Percentiles rank a stretch among this genome's conserved stretches.
Conservation (phyloP, 805 yeast species). For the Suhomyces emberorum region DNA sequence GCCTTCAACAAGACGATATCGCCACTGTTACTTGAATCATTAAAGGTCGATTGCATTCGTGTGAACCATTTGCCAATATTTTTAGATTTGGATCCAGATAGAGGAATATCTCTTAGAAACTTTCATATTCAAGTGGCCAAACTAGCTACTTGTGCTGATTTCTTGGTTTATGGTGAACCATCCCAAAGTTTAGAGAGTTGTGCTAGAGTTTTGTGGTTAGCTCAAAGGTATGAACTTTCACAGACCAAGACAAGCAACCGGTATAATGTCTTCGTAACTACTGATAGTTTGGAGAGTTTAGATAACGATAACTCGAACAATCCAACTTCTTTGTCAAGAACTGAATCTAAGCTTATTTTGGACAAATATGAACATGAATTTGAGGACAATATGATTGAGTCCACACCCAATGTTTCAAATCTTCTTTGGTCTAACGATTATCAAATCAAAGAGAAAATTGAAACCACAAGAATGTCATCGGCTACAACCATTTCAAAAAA, state of each 20-base stretch:
- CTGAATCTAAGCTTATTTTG: slow-evolving; percentile 2
- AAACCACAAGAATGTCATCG: slow-evolving; percentile 77
- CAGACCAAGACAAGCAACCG: slow-evolving; percentile 1
- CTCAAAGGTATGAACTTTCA: slow-evolving; percentile 29
- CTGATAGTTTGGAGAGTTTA: slow-evolving; percentile 12
- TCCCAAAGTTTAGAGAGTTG: slow-evolving; percentile 15
- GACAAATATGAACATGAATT: slow-evolving; percentile 6
- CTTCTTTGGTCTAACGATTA: slow-evolving; percentile 63
- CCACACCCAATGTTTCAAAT: background rate
- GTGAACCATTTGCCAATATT: slow-evolving; percentile 51
- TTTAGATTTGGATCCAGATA: slow-evolving; percentile 59
- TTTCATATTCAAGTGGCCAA: slow-evolving; percentile 86
- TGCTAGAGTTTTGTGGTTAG: slow-evolving; percentile 35
- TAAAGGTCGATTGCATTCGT: slow-evolving; percentile 41
- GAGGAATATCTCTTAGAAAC: slow-evolving; percentile 75
- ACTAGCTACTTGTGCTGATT: slow-evolving; percentile 67
- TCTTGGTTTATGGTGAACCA: slow-evolving; percentile 54
- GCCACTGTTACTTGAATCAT: slow-evolving; percentile 18
- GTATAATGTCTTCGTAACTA: slow-evolving; percentile 22
- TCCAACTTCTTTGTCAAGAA: background rate
- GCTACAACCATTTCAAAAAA: slow-evolving; percentile 56
- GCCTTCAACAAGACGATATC: slow-evolving; percentile 20
- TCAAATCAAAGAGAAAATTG: slow-evolving; percentile 72
- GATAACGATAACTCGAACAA: slow-evolving; percentile 1
- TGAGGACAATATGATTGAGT: background rate